These are phyloP conservation scores for Scedosporium aurantiacum DNA, from an alignment of 2,329 filamentous ascomycete species.

Conservation along the genomic window DNA sequence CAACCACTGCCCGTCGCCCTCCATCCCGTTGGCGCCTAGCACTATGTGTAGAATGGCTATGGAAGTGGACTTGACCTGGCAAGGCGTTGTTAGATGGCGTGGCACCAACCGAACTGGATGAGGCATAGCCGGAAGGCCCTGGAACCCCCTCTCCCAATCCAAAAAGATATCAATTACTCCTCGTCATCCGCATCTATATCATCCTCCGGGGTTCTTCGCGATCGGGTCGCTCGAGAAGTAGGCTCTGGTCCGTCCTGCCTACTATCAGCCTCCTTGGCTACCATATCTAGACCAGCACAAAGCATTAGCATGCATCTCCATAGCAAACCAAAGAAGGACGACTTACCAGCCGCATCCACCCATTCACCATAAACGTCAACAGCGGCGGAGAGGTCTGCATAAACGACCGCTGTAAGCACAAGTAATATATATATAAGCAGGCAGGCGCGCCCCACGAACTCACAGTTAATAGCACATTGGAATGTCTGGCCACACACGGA, in stretches of 20 bases:
- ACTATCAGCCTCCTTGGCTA: slow-evolving; percentile 33
- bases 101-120: too few species aligned
- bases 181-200: background rate
- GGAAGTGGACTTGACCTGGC: too few species aligned
- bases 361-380: slow-evolving; percentile 97
- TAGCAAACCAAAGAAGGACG: background rate
- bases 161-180: background rate
- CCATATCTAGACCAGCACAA: slow-evolving; percentile 28
- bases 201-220: background rate
- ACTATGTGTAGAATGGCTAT: too few species aligned
- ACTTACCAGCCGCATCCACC: slow-evolving; percentile 70
- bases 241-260: background rate
- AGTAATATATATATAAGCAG: too few species aligned
- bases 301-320: slow-evolving; percentile 7
- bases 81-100: too few species aligned
- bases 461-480: slow-evolving; percentile 88
- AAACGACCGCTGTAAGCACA: slow-evolving; percentile 9
- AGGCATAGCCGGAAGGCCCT: background rate
- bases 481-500: slow-evolving; percentile 91
- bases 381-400: slow-evolving; percentile 68
- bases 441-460: slow-evolving; percentile 15
- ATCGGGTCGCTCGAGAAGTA: background rate
- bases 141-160: background rate
- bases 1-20: background rate
- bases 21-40: too few species aligned